Base-by-base conservation (phyloP, 441 rosid genomes). In the Gossypium laxum region DNA sequence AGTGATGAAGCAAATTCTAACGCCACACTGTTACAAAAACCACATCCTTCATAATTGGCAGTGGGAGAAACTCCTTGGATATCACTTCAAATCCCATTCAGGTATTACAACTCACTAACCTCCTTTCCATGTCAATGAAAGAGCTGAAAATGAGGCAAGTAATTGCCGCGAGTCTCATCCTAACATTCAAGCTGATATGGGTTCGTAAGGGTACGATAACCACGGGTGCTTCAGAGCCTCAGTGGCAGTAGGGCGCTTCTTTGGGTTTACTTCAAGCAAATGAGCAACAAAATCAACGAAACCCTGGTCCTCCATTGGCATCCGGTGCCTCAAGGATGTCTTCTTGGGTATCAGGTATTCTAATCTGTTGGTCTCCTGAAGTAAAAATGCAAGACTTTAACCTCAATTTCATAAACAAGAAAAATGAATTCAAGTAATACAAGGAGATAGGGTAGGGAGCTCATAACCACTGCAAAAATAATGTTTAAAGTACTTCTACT, bases 281-380 rank as follows among this genome's bases (percentile, higher is more conserved):
- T 91, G 85, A 48, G 75, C 78, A 7, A 93, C 93, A 75, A 93
- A 93, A 72, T 90, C 96, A 8, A 89, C 83, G 82, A 93, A 93
- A 18, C 96, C 98, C 80, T 89, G 97, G 77, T 93, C 98, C 28
- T 96, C 98, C 96, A 91, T 93, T 3, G 93, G 95, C 75, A 93
- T 72, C 34, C 98, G 85, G 75, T 88, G 97, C 82, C 92, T 84
- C 76, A 93, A 72, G 41, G 96, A 93, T 70, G 97, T 83, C 87
- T 86, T 90, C 79, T 94, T 91, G 0, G 96, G 96, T 73, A 94
- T 90, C 76, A 91, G 74, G 77, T 89, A 91, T 69, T 94, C 98
- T 73, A 94, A 77, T 79, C 89, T 82, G 83, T 78, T 91, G 32
- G 86, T 81, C 48, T 90, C 98, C 98, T 93, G 93, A 76, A 74